These are phyloP conservation scores for Lentinula aciculospora DNA, from an alignment of 768 basidiomycete genomes.

Conservation along the genomic window DNA sequence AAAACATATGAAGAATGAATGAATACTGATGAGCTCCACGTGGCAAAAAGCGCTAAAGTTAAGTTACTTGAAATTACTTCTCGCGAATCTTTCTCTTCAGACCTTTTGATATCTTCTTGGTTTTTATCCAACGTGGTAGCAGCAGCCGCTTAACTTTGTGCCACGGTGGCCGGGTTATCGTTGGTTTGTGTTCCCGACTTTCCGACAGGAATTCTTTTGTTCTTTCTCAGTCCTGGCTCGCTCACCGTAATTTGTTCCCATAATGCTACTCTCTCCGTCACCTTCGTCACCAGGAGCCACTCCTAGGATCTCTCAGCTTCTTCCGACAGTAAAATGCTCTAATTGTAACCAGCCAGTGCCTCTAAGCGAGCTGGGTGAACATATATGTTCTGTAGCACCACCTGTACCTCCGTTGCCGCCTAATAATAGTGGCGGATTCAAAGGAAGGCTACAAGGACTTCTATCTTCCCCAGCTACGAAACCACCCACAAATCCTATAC, in stretches of 20 bases:
- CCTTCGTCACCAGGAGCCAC: background rate
- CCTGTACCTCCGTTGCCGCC: constrained; percentile 34
- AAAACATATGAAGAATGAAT: background rate
- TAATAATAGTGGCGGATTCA: constrained; percentile 12
- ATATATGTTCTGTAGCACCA: constrained; percentile 56
- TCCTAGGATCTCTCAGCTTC: constrained; percentile 52
- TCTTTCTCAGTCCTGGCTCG: background rate
- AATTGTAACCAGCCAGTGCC: constrained; percentile 68
- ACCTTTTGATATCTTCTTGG: background rate
- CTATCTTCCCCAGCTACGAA: background rate
- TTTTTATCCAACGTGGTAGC: background rate
- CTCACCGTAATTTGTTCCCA: background rate
- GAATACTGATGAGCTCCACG: background rate
- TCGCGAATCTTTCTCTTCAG: background rate
- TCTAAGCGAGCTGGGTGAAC: constrained; percentile 69
- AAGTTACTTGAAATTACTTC: too few species aligned
- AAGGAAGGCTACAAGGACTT: background rate
- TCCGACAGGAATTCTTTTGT: background rate
- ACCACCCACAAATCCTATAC: background rate
- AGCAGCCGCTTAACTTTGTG: background rate
- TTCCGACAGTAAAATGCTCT: constrained; percentile 85
- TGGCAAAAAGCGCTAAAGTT: background rate
- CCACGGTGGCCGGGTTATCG: background rate
- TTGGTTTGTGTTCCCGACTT: background rate
- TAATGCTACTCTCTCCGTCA: background rate